Evolutionary conservation across 2,329 filamentous ascomycete species (phyloP).

Genomic region (Pseudogymnoascus sp.): DNA sequence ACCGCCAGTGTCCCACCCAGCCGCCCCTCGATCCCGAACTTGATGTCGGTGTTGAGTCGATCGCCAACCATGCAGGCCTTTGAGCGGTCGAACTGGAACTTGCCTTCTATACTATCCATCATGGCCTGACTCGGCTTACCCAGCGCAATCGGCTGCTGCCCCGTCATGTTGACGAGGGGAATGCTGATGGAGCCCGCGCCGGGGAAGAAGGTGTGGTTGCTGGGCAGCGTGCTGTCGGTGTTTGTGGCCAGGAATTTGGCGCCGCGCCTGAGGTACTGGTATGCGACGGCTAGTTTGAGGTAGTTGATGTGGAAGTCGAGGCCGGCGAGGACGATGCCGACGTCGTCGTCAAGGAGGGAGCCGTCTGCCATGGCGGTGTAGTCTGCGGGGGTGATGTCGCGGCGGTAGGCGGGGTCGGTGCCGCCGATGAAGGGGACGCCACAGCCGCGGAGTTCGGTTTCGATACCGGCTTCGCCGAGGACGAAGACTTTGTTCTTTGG

Average conservation of each 20-base stretch:
- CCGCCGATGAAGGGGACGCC: conserved; percentile 76
- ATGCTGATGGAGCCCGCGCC: conserved; percentile 79
- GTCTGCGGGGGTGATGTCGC: conserved; percentile 74
- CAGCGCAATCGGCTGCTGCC: conserved; percentile 64
- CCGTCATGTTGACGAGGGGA: conserved; percentile 66
- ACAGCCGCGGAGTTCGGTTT: conserved; percentile 77
- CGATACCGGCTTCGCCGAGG: conserved; percentile 83
- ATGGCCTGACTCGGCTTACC: conserved; percentile 97
- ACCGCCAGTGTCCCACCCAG: conserved; percentile 88
- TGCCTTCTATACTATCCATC: conserved; percentile 98
- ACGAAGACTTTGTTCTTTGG: conserved; percentile 91
- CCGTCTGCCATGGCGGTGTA: conserved; percentile 71
- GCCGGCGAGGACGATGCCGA: conserved; percentile 81
- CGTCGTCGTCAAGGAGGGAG: conserved; percentile 72
- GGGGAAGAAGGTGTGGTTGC: conserved; percentile 75
- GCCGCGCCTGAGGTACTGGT: conserved; percentile 76
- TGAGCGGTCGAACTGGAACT: conserved; percentile 78
- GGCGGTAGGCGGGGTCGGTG: conserved; percentile 69
- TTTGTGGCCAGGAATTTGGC: conserved; percentile 91
- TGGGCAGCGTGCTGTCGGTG: conserved; percentile 81
- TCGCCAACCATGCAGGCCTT: conserved; percentile 95
- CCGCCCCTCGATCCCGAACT: conserved; percentile 85
- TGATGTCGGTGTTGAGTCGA: conserved; percentile 88
- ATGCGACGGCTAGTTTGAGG: conserved; percentile 76
- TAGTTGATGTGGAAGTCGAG: conserved; percentile 96